Base-by-base conservation (phyloP, 305 asterid genomes). In the Fraxinus sp. region DNA sequence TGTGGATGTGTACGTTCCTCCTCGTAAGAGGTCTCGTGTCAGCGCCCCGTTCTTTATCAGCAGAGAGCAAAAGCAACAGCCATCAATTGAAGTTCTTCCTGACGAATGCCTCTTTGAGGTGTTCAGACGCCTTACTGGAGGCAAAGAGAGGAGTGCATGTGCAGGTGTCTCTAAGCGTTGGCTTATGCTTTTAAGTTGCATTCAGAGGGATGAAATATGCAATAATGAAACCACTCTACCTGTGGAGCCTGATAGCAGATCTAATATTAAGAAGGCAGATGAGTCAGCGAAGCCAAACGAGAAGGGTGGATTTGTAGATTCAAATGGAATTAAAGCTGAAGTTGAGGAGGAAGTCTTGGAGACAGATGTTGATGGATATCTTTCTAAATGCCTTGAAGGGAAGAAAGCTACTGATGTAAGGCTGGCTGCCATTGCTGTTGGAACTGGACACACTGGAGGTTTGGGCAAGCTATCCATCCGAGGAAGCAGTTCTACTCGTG, bases 51-150 rank as follows among this genome's bases (percentile, higher is more conserved):
- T 89, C 73, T 79, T 95, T 55, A 86, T 92, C 82, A 79, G 83
- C 24, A 90, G 79, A 85, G 91, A 86, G 79, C 79, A 84, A 24
- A 89, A 87, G 84, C 82, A 66, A 72, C 89, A 82, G 82, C 89
- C 96, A 68, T 92, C 97, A 6, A 93, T 97, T 32, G 98, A 97
- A 62, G 87, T 90, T 85, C 97, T 97, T 33, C 99, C 99, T n/a
- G 97, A 97, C 43, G 99, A 93, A 89, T 97, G 98, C 89, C 97
- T 95, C 78, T 97, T 92, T 41, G 99, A 95, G 96, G 84, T 97
- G 74, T 87, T 97, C 90, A 87, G 98, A 81, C 97, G 97, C 6
- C 90, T 97, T 79, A 79, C 91, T 1, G 91, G 90, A n/a, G 92
- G 91, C 82, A 89, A 91, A 75, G 98, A 91, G 84, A 92, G 93